phyloP scores from a whole-genome alignment of 176 grass and related monocot genomes.

The Dactylis glomerata region DNA sequence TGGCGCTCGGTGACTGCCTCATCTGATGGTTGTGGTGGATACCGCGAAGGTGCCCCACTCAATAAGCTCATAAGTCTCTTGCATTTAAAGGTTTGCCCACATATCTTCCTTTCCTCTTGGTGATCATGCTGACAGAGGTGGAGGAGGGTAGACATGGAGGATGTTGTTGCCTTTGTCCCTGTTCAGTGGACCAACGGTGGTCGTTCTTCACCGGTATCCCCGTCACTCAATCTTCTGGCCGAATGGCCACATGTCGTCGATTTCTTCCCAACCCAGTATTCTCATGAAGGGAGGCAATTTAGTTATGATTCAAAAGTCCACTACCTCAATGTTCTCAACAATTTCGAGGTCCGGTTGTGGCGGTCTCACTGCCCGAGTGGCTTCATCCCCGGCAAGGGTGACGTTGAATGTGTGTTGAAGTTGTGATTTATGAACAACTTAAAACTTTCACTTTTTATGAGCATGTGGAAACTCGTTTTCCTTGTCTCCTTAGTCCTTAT shows the following conservation, averaged over 20 bases:
- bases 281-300: too few relatives aligned
- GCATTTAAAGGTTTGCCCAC: fast-evolving
- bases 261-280: neutral
- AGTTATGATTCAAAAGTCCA: neutral
- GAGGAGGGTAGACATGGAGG: neutral
- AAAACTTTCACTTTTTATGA: too few relatives aligned
- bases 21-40: neutral
- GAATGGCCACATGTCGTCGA: neutral
- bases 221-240: neutral
- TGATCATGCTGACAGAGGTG: neutral
- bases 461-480: neutral
- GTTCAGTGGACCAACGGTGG: neutral
- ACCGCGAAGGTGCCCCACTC: neutral
- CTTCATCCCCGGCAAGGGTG: neutral
- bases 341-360: neutral
- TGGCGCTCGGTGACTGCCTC: neutral
- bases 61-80: fast-evolving
- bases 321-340: neutral
- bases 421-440: too few relatives aligned
- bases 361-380: neutral
- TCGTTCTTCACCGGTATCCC: neutral
- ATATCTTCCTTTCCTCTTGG: neutral
- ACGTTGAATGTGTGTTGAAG: neutral
- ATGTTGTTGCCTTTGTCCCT: neutral
- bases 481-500: neutral